phyloP scores from a whole-genome alignment of 257 asterid genomes.

The Linderniella brevidens region DNA sequence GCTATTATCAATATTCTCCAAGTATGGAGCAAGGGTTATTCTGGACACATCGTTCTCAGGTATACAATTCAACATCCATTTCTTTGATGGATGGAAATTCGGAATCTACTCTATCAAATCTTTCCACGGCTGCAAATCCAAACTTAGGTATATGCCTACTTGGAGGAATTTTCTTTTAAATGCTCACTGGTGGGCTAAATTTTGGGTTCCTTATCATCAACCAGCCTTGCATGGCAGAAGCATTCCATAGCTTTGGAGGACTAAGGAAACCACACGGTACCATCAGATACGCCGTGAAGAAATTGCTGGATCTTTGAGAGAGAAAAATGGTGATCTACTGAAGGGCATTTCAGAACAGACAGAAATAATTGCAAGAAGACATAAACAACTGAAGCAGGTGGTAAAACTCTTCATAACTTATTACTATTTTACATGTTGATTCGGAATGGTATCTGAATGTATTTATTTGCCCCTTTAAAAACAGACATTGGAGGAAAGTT shows the following conservation, averaged over 20 bases:
- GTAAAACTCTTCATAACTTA: not conserved
- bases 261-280: slow-evolving; percentile 84
- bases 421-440: not conserved
- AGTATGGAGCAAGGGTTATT: slow-evolving; percentile 62
- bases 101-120: slow-evolving; percentile 38
- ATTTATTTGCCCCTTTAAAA: too few species aligned
- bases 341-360: slow-evolving; percentile 52
- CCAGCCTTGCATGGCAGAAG: slow-evolving; percentile 53
- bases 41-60: slow-evolving; percentile 89
- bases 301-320: slow-evolving; percentile 59
- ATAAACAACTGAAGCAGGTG: slow-evolving; percentile 73
- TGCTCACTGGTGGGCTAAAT: slow-evolving; percentile 79
- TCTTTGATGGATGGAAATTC: slow-evolving; percentile 54
- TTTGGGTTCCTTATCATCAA: slow-evolving; percentile 64
- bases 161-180: slow-evolving; percentile 68
- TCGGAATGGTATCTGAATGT: too few species aligned
- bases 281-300: slow-evolving; percentile 59
- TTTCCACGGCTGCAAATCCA: slow-evolving; percentile 32
- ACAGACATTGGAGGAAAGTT: slow-evolving; percentile 51
- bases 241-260: slow-evolving; percentile 66
- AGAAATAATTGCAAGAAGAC: slow-evolving; percentile 42
- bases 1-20: slow-evolving; percentile 45
- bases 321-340: slow-evolving; percentile 28
- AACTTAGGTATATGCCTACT: slow-evolving; percentile 45
- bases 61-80: slow-evolving; percentile 39